Conservation (phyloP, 306 rosid species). For the Chamaecrista fasciculata region DNA sequence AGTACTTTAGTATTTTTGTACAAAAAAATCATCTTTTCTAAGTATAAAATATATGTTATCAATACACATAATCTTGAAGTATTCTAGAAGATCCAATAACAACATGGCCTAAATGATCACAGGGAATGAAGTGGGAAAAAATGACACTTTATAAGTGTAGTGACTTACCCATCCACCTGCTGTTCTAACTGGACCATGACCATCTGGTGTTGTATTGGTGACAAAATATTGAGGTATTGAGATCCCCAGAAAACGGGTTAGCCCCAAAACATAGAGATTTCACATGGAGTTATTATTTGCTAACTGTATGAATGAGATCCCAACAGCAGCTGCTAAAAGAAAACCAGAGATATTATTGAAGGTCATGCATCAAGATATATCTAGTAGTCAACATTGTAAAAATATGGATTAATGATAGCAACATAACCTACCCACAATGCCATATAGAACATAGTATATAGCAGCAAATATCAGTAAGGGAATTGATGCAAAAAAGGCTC, state of each 20-base stretch:
- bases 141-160: background rate
- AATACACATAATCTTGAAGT: too few relatives aligned
- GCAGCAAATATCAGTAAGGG: constrained; percentile 91
- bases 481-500: too few relatives aligned
- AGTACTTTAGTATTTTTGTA: too few relatives aligned
- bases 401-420: background rate
- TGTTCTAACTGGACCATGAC: constrained; percentile 83
- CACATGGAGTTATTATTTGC: constrained; percentile 74
- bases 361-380: background rate
- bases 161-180: constrained; percentile 83
- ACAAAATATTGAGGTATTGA: constrained; percentile 89
- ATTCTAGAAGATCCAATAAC: background rate
- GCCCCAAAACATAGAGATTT: constrained; percentile 76
- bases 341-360: background rate
- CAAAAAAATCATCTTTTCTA: too few relatives aligned
- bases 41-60: too few relatives aligned
- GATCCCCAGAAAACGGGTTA: constrained; percentile 77
- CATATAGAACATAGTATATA: constrained; percentile 76
- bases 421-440: constrained; percentile 72
- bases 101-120: background rate
- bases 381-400: background rate
- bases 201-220: constrained; percentile 55
- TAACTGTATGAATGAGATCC: constrained; percentile 67
- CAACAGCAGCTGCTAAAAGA: constrained; percentile 68
- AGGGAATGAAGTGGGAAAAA: background rate